Evolutionary conservation across 177 flowering plant genomes (phyloP).

Genomic region (Vitis hybrid): DNA sequence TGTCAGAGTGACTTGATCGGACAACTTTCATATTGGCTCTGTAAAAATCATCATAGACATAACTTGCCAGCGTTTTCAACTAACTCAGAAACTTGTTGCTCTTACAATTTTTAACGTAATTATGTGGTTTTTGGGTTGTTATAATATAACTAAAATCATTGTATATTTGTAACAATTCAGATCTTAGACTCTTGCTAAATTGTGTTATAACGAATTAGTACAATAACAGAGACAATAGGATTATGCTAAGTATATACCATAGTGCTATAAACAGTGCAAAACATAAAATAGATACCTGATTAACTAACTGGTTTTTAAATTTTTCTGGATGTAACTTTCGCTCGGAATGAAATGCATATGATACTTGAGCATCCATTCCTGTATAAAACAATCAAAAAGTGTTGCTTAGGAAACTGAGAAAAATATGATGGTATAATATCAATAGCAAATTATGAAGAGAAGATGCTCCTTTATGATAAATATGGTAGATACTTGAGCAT

Average conservation of each 20-base stretch:
- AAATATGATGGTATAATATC: background rate
- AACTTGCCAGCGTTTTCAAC: background rate
- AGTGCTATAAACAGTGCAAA: background rate
- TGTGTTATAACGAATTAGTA: background rate
- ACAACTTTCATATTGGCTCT: too few relatives aligned
- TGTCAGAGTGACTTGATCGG: too few relatives aligned
- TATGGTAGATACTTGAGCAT: too few relatives aligned
- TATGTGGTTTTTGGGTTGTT: background rate
- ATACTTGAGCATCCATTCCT: conserved; percentile 99
- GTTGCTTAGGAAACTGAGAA: background rate
- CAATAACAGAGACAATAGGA: background rate
- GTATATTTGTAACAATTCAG: background rate
- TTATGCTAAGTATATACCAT: background rate
- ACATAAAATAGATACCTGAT: conserved; percentile 56
- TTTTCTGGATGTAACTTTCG: conserved; percentile 84
- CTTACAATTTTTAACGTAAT: background rate
- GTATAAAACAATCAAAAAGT: conserved; percentile 9
- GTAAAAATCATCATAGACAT: too few relatives aligned
- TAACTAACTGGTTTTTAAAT: conserved; percentile 72
- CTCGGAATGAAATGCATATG: conserved; percentile 93
- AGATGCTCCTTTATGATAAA: too few relatives aligned
- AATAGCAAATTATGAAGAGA: background rate
- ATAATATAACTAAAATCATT: background rate
- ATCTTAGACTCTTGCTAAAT: background rate
- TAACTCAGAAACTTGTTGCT: background rate